Evolutionary conservation across 139 green algal genomes (phyloP).

Genomic region (Edaphochlamys debaryana): DNA sequence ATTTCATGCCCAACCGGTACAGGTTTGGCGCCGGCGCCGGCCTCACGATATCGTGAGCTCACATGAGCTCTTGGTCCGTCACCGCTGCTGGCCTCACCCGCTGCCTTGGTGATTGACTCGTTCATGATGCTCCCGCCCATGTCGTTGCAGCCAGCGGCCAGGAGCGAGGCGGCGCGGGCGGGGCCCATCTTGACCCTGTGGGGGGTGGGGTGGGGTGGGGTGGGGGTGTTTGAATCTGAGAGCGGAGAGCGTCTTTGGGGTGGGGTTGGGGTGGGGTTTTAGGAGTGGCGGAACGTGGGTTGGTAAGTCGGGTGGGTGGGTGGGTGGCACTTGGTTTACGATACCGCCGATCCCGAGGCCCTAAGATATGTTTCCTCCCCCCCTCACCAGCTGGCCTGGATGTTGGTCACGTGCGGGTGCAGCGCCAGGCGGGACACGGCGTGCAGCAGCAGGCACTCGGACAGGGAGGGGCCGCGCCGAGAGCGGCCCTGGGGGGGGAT

Average conservation of each 20-base stretch:
- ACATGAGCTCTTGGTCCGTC: too few species aligned
- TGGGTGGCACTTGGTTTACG: not conserved
- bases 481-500: slow-evolving; percentile 46
- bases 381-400: slow-evolving; percentile 52
- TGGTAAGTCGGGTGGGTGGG: not conserved
- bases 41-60: too few species aligned
- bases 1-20: too few species aligned
- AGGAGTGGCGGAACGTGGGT: not conserved
- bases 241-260: too few species aligned
- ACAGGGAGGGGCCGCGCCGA: slow-evolving; percentile 79
- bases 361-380: too few species aligned
- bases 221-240: too few species aligned
- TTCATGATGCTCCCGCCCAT: slow-evolving; percentile 95
- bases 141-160: slow-evolving; percentile 89
- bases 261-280: too few species aligned
- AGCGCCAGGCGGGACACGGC: slow-evolving; percentile 77
- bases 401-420: slow-evolving; percentile 76
- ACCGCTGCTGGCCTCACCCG: slow-evolving; percentile 60
- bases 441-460: slow-evolving; percentile 87
- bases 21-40: too few species aligned
- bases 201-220: too few species aligned
- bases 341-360: too few species aligned
- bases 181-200: slow-evolving; percentile 95
- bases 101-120: slow-evolving; percentile 89
- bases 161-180: slow-evolving; percentile 65